Base-by-base conservation (phyloP, 1,284 basidiomycete genomes). In the Cystobasidiaceae sp. region DNA sequence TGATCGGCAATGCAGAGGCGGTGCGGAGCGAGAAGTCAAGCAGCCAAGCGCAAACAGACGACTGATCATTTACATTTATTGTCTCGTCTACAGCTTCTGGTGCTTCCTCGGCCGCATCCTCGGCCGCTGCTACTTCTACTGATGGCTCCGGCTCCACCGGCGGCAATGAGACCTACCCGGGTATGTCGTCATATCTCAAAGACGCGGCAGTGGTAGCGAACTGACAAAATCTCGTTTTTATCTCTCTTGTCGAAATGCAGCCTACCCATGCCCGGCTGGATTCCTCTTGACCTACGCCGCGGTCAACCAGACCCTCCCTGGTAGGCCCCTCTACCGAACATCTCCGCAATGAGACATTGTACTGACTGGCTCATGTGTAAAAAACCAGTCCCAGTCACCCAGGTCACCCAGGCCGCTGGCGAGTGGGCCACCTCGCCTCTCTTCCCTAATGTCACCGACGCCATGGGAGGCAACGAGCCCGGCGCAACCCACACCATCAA, bases 401-500 rank as follows among this genome's bases (percentile, higher is more conserved):
- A 64, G 52, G 61, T 56, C 61, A 56, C 43, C 15, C 19, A 44
- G 28, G 51, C 51, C 17, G 46, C 28, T 34, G 61, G 61, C 15
- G 41, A 45, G 28, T 64, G 61, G 61, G 61, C 61, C 21, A 48
- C 27, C 32, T 64, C 61, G 17, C 37, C 61, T 19, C 37, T 51
- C 32, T 64, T 64, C 61, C 61, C 61, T 25, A 64, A 64, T 21
- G 52, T 64, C 28, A 64, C 61, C 43, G 43, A 34, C 8, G 9
- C 50, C 28, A 3, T 21, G 23, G 52, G 52, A 21, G 61, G 61
- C 6, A 64, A 39, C 19, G 32, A 64, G 28, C 13, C 48, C 8
- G 61, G 61, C 3, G 61, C 61, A n/a, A 64, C 51, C 43, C 61
- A 64, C 61, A 64, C 61, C 23, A 55, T 64, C 52, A 56, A 55